phyloP scores from a whole-genome alignment of 768 basidiomycete species.

The Daedalea quercina region DNA sequence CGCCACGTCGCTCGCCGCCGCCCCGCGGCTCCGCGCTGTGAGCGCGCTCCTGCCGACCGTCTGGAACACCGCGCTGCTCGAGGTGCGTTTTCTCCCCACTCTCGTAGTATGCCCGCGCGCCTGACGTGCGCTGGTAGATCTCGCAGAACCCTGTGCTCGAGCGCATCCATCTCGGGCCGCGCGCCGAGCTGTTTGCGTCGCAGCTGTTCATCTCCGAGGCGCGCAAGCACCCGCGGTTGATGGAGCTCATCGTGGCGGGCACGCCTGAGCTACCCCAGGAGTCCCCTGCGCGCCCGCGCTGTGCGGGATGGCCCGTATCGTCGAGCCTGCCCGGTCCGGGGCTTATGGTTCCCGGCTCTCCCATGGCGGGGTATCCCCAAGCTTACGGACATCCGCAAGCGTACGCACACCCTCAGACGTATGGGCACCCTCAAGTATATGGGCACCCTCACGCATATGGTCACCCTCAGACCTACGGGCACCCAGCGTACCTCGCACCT shows the following conservation, averaged over 20 bases:
- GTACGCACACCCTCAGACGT: background rate
- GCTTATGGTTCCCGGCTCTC: background rate
- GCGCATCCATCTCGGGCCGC: conserved; percentile 29
- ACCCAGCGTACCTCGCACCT: background rate
- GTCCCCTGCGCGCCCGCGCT: background rate
- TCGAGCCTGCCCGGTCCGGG: background rate
- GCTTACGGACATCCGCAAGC: background rate
- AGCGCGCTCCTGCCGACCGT: conserved; percentile 49
- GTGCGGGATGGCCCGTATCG: background rate
- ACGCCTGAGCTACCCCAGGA: conserved; percentile 26
- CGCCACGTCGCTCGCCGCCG: conserved; percentile 31
- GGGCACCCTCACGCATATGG: no score
- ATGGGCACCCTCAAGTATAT: no score
- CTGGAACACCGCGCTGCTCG: conserved; percentile 50
- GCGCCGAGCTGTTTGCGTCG: conserved; percentile 34
- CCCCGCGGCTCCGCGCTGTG: conserved; percentile 41
- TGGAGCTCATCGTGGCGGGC: conserved; percentile 48
- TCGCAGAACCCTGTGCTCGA: conserved; percentile 39
- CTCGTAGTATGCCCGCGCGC: background rate
- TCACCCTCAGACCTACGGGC: background rate
- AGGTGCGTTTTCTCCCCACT: conserved; percentile 27
- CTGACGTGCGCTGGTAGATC: conserved; percentile 10
- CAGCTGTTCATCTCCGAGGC: conserved; percentile 56
- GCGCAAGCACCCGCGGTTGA: conserved; percentile 41
- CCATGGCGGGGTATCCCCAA: background rate